Evolutionary conservation across 345 rosid species (phyloP), one percentile per base, ranked within the genome.

Genomic region (Sonneratia alba): DNA sequence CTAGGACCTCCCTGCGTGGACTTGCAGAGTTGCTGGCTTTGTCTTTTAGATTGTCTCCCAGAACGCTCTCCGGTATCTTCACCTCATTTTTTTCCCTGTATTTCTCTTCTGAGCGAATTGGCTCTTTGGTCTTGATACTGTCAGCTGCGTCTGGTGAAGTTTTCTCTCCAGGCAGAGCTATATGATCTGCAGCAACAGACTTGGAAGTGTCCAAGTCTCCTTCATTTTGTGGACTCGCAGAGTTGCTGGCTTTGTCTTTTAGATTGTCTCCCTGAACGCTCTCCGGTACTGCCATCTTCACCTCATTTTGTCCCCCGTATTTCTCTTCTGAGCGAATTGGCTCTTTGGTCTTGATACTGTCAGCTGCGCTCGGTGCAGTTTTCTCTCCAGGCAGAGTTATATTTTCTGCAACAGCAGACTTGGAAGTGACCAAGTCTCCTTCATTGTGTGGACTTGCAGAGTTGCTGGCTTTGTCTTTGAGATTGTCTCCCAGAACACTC

Each of bases 151-250:
- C 71, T 49, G 38, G 72, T 15, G 71, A 63, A 62, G 70, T 64
- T 38, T 77, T 83, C 76, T 77, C 80, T 34, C 68, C 64, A 16
- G 70, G 36, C 55, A 62, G 61, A 76, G 79, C 68, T 47, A 75
- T 84, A 66, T 82, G 81, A 63, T 79, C 86, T 8, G 82, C 84
- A 75, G 67, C 79, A 53, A 73, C 72, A 49, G 74, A 66, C 15
- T 68, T 0, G 6, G 86, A 45, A 27, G 32, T 27, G 32, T 0
- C 32, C 32, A 27, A 27, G 32, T 27, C 32, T 27, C 32, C 83
- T 34, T 80, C 55, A 36, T 71, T 68, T 69, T 75, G 73, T 3
- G 32, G 47, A 63, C 21, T 77, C 36, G 51, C 61, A 0, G 43
- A 65, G 71, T 51, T 47, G 14, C 21, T 27, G 16, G 37, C 19